phyloP scores from a whole-genome alignment of 2,329 filamentous ascomycete genomes.

The Arthrobotrys pseudoclavata region DNA sequence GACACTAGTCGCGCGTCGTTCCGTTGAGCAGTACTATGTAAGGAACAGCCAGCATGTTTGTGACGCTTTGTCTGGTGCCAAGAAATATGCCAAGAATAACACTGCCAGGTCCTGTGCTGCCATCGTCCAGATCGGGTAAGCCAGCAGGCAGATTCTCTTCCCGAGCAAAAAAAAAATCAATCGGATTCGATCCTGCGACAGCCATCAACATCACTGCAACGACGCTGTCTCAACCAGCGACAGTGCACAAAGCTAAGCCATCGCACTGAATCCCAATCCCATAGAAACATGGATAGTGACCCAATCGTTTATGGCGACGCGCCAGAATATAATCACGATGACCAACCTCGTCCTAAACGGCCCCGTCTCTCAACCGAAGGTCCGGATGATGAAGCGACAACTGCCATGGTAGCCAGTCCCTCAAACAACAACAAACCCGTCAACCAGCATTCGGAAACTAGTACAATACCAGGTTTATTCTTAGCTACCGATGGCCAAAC shows the following conservation, averaged over 20 bases:
- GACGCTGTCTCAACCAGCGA: not conserved
- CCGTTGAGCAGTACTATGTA: not conserved
- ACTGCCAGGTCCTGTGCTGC: not conserved
- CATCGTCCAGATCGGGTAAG: not conserved
- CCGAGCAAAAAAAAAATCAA: not conserved
- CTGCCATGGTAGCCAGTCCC: not conserved
- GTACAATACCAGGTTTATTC: conserved; percentile 45
- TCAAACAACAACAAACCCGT: not conserved
- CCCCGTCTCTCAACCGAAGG: conserved; percentile 44
- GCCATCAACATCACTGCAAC: not conserved
- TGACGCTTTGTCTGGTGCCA: not conserved
- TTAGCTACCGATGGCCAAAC: conserved; percentile 27
- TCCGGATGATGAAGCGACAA: not conserved
- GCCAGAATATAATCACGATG: conserved; percentile 30
- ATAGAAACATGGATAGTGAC: conserved; percentile 39
- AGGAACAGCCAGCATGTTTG: not conserved
- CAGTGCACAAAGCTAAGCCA: no score
- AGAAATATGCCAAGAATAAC: not conserved
- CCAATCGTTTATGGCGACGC: conserved; percentile 52
- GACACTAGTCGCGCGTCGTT: not conserved
- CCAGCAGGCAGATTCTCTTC: not conserved
- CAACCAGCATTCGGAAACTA: not conserved
- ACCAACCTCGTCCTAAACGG: conserved; percentile 44
- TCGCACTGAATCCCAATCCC: not conserved
- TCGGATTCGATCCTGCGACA: conserved; percentile 2